Conservation (phyloP, 78 protist species). For the Monosiga brevicollis region DNA sequence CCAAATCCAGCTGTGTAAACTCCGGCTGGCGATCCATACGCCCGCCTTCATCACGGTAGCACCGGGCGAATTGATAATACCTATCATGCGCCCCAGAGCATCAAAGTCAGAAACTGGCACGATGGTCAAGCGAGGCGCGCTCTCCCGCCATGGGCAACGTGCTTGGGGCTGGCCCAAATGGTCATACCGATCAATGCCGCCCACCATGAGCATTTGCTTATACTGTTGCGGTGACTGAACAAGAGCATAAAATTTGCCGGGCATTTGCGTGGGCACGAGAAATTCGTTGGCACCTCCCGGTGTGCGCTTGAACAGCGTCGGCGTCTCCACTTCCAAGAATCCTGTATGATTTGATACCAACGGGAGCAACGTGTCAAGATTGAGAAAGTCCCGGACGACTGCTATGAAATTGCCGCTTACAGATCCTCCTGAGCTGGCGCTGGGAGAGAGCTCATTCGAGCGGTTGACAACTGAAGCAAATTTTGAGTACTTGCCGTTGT, state of each 20-base stretch:
- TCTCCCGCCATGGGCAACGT: too few species aligned
- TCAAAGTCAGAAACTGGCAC: too few species aligned
- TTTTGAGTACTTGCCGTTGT: background rate
- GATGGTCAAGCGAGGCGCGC: too few species aligned
- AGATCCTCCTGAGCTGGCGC: background rate
- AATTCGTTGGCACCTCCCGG: conserved; percentile 82
- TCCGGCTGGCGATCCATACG: conserved; percentile 85
- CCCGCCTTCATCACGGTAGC: conserved; percentile 74
- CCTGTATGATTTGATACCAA: conserved; percentile 3
- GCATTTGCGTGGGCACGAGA: conserved; percentile 62
- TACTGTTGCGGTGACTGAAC: conserved; percentile 74
- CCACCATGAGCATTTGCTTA: conserved; percentile 77
- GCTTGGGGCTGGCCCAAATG: too few species aligned
- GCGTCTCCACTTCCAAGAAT: conserved; percentile 78
- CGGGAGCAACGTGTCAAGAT: background rate
- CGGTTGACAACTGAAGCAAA: background rate
- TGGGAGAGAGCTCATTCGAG: background rate
- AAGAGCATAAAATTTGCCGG: conserved; percentile 52
- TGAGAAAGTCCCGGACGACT: background rate
- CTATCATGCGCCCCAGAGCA: conserved; percentile 5
- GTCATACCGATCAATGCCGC: conserved; percentile 55
- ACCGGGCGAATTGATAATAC: conserved; percentile 78
- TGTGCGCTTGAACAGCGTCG: conserved; percentile 65
- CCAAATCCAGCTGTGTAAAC: conserved; percentile 79
- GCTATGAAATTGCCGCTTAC: background rate